Base-by-base conservation (phyloP, 1,139 yeast genomes). In the Lodderomyces metapsilosis region DNA sequence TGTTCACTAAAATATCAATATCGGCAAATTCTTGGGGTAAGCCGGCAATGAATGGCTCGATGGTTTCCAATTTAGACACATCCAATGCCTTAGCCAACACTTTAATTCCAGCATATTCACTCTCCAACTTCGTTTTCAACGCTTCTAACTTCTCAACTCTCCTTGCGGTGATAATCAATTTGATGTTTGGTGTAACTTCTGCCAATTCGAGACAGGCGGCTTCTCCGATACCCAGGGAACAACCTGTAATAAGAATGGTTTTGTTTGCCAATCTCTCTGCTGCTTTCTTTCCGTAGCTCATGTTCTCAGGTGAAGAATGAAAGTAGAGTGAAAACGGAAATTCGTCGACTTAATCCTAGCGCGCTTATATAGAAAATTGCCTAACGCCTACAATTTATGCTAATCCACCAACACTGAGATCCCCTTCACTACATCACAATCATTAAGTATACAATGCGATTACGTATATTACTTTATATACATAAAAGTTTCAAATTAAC, bases 121-220 rank as follows among this genome's bases (percentile, higher is more conserved):
- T 38, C 27, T 53, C 59, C 42, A 83, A 64, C 25, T 73, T 71
- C 13, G 58, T 52, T 51, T 82, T 71, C 41, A 84, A 62, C 20
- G 65, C 60, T 9, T 66, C 60, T 37, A 82, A 62, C 46, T 71
- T 72, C 12, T 82, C 86, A 33, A 71, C 57, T 61, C 94, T 74
- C 61, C 94, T 76, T 5, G 94, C 94, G 3, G 85, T 74, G 15
- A 86, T 67, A 43, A 88, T 68, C 47, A 88, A 69, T 49, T 81
- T 81, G 51, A 84, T 62, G 27, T 76, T 61, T 36, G 95, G 94
- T 41, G 79, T 68, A 11, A 89, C 87, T 21, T 67, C 74, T 37
- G 87, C 84, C 50, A 85, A 81, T 56, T 84, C 89, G 28, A 67
- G 56, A 3, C 94, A 95, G 10, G 89, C 83, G 18, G 92, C 89